Evolutionary conservation across 768 basidiomycete genomes (phyloP).

Genomic region (Termitomyces sp.): DNA sequence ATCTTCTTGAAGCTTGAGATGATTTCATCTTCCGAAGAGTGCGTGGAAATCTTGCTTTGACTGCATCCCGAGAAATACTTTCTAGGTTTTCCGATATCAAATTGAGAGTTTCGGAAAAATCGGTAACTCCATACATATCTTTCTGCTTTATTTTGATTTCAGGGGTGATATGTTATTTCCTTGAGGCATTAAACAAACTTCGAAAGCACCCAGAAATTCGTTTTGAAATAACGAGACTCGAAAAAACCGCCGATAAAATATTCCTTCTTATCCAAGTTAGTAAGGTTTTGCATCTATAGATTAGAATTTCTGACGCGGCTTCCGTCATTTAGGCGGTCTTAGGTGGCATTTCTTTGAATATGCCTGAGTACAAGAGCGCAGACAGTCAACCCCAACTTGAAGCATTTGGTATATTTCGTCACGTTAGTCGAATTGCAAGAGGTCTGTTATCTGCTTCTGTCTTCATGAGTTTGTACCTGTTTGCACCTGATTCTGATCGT

Average conservation of each 20-base stretch:
- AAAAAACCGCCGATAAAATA: conserved; percentile 70
- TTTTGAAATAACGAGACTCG: conserved; percentile 65
- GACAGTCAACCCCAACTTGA: conserved; percentile 76
- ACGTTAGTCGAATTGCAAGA: conserved; percentile 68
- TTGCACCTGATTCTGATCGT: not conserved
- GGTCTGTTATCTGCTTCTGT: conserved; percentile 33
- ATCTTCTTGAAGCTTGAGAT: conserved; percentile 47
- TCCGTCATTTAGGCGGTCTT: conserved; percentile 51
- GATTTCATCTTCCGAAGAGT: conserved; percentile 67
- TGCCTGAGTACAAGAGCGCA: conserved; percentile 59
- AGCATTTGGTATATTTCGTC: conserved; percentile 63
- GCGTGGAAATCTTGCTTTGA: conserved; percentile 10
- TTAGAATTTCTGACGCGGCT: not conserved
- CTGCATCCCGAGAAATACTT: not conserved
- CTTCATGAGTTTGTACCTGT: not conserved
- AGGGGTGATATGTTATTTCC: not conserved
- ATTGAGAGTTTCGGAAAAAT: conserved; percentile 71
- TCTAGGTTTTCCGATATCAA: conserved; percentile 64
- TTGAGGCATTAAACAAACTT: conserved; percentile 58
- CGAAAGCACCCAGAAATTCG: conserved; percentile 73
- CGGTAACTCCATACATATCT: conserved; percentile 28
- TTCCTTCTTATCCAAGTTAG: conserved; percentile 74
- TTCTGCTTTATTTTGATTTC: not conserved
- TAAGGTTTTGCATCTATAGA: not conserved
- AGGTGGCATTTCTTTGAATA: conserved; percentile 62